phyloP scores from a whole-genome alignment of 2,329 filamentous ascomycete genomes.

The Xylaria polymorpha region DNA sequence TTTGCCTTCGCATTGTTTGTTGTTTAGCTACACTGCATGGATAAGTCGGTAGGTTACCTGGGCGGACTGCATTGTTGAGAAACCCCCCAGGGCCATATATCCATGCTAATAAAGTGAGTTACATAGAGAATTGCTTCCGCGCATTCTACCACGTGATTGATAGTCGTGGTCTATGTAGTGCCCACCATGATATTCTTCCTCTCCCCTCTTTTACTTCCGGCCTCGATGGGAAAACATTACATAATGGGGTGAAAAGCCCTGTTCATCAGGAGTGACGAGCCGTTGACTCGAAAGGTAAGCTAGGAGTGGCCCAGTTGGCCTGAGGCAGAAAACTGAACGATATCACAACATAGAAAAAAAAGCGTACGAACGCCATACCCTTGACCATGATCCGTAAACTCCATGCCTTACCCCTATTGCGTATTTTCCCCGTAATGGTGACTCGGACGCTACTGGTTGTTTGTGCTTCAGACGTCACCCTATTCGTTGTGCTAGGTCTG shows the following conservation, averaged over 20 bases:
- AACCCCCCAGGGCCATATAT: constrained; percentile 23
- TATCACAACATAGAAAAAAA: constrained; percentile 24
- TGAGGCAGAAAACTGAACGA: constrained; percentile 6
- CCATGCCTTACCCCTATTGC: constrained; percentile 29
- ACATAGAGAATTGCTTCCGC: not conserved
- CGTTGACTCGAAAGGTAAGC: constrained; percentile 14
- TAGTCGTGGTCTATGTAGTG: not conserved
- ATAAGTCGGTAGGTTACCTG: constrained; percentile 7
- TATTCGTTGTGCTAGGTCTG: constrained; percentile 5
- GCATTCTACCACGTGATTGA: not conserved
- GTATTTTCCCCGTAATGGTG: constrained; percentile 20
- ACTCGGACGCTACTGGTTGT: constrained; percentile 4
- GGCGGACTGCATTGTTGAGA: not conserved
- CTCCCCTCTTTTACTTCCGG: not conserved
- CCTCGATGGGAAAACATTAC: constrained; percentile 26
- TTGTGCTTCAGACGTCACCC: constrained; percentile 5
- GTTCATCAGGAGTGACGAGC: constrained; percentile 14
- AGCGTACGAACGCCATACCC: constrained; percentile 24
- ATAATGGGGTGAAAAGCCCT: constrained; percentile 23
- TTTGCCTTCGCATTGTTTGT: constrained; percentile 22
- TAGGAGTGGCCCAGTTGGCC: constrained; percentile 11
- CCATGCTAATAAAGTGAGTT: constrained; percentile 11
- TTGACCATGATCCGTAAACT: constrained; percentile 30
- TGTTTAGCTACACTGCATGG: constrained; percentile 27
- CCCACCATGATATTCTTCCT: constrained; percentile 12